Evolutionary conservation across 75 land plant species (phyloP), one percentile per base, ranked within the genome.

Genomic region (Pinus tabuliformis): DNA sequence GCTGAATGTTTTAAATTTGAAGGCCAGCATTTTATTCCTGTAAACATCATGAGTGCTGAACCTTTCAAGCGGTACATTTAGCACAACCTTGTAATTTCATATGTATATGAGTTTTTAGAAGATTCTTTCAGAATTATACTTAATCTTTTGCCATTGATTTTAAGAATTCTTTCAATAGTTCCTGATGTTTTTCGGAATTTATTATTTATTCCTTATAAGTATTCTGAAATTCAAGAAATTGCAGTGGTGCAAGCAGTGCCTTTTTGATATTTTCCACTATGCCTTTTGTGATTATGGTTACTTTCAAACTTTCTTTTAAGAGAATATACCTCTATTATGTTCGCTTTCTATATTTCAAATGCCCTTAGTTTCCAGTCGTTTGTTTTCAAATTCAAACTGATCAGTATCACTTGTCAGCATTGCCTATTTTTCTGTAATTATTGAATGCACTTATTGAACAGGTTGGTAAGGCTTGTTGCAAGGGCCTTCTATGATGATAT

Each of bases 401-500:
- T 17, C 72, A 0, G 71, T 7, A 20, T 45, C 22, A 42, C 49
- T 12, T 68, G 72, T 68, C 20, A 21, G 22, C 42, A 3, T 68
- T 2, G 8, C 8, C 1, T 68, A 7, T 68, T 68, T 37, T 68
- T 39, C 14, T 37, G 20, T 39, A 68, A 39, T 68, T 37, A n/a
- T 21, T 42, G 36, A 21, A 68, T 42, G 52, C n/a, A 8, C 72
- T 56, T 22, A 56, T 73, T 73, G 22, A 24, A 28, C 82, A 89
- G 93, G 80, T 76, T 96, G 85, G 99, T 94, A 78, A 91, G 84
- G 85, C 87, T 96, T 33, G 91, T 86, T 20, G 97, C 90, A 4
- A 78, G 99, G 81, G 97, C 99, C 14, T 96, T 96, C 70, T 96
- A 96, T 59, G 99, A 96, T 79, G 99, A 96, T 45, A 80, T 90